Percentiles rank a stretch among this genome's conserved stretches.
Conservation (phyloP, 139 green algal genomes). For the Diplosphaera chodatii region DNA sequence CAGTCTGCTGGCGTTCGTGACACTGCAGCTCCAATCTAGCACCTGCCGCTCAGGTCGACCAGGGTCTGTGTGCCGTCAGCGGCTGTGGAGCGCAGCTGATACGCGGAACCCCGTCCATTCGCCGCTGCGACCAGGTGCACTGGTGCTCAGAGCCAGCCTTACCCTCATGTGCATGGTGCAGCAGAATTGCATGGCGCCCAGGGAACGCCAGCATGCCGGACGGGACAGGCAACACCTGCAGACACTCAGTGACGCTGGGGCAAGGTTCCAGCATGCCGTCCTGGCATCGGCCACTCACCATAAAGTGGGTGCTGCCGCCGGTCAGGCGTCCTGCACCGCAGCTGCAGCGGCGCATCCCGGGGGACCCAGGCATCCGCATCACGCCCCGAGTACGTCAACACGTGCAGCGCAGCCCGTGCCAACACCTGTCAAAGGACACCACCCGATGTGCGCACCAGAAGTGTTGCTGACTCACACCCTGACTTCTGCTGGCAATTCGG, state of each 20-base stretch:
- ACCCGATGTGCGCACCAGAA: too few species aligned
- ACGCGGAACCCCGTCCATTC: neutral
- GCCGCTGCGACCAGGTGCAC: neutral
- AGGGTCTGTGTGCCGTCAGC: neutral
- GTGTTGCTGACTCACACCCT: too few species aligned
- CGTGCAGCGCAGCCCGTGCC: neutral
- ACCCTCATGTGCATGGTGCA: neutral
- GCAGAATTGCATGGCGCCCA: too few species aligned
- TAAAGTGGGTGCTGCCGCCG: neutral
- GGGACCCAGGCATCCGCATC: neutral
- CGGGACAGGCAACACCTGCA: too few species aligned
- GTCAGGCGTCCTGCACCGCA: neutral
- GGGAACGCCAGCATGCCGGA: too few species aligned
- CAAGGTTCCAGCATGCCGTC: neutral
- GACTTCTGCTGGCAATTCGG: too few species aligned
- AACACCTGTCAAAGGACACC: neutral
- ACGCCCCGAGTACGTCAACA: neutral
- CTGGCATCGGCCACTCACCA: neutral
- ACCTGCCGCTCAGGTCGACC: neutral
- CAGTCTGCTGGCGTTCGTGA: too few species aligned
- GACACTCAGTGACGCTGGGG: neutral
- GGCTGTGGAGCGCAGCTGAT: neutral
- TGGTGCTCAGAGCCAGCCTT: neutral
- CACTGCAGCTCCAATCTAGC: too few species aligned
- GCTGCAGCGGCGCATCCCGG: neutral